Conservation (phyloP, 1,139 yeast genomes). For the Blastobotrys malaysiensis region DNA sequence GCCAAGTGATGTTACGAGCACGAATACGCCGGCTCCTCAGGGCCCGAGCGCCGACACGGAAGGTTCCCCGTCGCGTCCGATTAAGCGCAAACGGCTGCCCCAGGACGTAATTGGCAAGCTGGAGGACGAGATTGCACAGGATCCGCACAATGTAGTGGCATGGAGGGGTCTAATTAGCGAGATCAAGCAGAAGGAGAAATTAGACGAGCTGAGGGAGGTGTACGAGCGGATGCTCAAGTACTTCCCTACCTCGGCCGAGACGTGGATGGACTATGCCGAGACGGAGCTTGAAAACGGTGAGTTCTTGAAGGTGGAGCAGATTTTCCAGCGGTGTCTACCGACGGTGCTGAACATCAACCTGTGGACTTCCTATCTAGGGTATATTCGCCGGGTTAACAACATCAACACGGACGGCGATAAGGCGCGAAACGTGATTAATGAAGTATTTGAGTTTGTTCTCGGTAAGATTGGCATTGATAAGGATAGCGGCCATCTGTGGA, state of each 20-base stretch:
- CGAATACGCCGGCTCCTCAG: not conserved
- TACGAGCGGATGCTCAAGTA: conserved; percentile 58
- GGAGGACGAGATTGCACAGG: conserved; percentile 53
- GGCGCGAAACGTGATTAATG: conserved; percentile 68
- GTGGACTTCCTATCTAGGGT: conserved; percentile 70
- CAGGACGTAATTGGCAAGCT: conserved; percentile 52
- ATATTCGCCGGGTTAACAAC: conserved; percentile 66
- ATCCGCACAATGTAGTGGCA: conserved; percentile 50
- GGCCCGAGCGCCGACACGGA: not conserved
- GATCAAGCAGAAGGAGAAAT: conserved; percentile 53
- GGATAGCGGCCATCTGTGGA: conserved; percentile 69
- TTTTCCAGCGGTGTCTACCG: conserved; percentile 59
- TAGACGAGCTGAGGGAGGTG: conserved; percentile 53
- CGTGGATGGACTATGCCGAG: conserved; percentile 69
- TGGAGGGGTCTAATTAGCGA: conserved; percentile 57
- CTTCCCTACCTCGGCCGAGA: conserved; percentile 57
- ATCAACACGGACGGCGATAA: conserved; percentile 68
- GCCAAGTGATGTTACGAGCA: not conserved
- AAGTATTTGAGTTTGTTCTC: conserved; percentile 82
- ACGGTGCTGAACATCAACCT: conserved; percentile 57
- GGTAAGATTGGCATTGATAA: conserved; percentile 75
- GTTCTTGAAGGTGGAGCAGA: conserved; percentile 56
- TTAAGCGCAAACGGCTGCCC: conserved; percentile 30
- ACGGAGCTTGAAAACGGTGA: conserved; percentile 67
- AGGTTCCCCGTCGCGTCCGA: not conserved